Evolutionary conservation across 176 grass and related monocot genomes (phyloP), one percentile per base, ranked within the genome.

Genomic region (Phragmites australis): DNA sequence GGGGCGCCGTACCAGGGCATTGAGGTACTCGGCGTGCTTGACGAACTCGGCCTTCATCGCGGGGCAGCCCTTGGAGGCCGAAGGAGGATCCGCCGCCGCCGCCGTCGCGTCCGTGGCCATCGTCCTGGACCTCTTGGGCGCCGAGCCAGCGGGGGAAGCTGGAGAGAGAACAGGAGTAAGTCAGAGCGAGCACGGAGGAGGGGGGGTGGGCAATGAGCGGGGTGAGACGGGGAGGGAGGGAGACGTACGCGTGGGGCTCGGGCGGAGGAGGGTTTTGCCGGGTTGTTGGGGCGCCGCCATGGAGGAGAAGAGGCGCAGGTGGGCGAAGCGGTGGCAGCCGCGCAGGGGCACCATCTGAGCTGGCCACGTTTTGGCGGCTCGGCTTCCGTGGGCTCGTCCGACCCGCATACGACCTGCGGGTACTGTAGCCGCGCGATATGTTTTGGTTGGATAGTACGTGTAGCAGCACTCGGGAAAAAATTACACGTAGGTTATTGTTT

Each of bases 11-110:
- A 89, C 82, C 71, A 85, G 71, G 13, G 87, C 57, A 41, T 89
- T 89, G 55, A 89, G 82, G 82, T 77, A 89, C 29, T 81, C 87
- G 29, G 82, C 30, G 56, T 89, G 82, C 29, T 46, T 81, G 29
- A 56, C 65, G 77, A 89, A 89, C 71, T 85, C 77, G 13, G 64
- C 64, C 87, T 85, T 89, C 87, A 89, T 89, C 56, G 26, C 64
- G 16, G 82, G 69, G 64, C 82, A 76, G 40, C 54, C 77, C 47
- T 21, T 73, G 7, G 71, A 77, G 16, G 56, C 77, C 45, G 42
- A 47, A 23, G 37, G 8, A 37, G 6, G n/a, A n/a, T n/a, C 50
- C 18, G 26, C 23, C 22, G 53, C 16, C 6, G 65, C 82, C 19
- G 68, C 49, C 2, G 50, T 78, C 48, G 61, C 64, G 54, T 85